These are phyloP conservation scores for Kockovaella imperatae DNA, from an alignment of 768 basidiomycete species.

Conservation along the genomic window DNA sequence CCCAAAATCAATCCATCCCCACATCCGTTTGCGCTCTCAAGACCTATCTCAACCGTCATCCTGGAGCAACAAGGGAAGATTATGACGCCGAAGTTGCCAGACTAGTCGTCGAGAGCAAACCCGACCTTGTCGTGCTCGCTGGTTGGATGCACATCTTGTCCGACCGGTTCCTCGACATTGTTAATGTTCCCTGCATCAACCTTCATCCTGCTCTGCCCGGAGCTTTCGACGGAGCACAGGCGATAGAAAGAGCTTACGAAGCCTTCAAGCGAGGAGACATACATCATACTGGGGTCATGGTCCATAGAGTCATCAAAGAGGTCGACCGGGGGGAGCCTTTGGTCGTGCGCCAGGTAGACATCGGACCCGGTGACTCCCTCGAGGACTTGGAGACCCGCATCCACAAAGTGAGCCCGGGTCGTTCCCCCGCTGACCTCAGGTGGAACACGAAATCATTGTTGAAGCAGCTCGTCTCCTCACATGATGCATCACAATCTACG, in stretches of 20 bases:
- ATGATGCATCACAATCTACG: not conserved
- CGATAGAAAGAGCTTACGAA: slow-evolving; percentile 79
- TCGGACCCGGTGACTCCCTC: slow-evolving; percentile 62
- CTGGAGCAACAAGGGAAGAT: slow-evolving; percentile 66
- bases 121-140: slow-evolving; percentile 86
- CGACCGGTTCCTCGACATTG: slow-evolving; percentile 65
- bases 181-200: slow-evolving; percentile 82
- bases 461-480: slow-evolving; percentile 56
- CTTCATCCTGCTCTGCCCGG: slow-evolving; percentile 93
- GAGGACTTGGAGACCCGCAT: slow-evolving; percentile 67
- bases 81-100: slow-evolving; percentile 77
- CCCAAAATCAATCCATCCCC: slow-evolving; percentile 57
- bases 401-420: slow-evolving; percentile 50
- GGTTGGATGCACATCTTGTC: slow-evolving; percentile 98
- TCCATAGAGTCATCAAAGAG: slow-evolving; percentile 84
- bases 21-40: slow-evolving; percentile 68
- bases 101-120: slow-evolving; percentile 56
- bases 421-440: slow-evolving; percentile 13
- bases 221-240: slow-evolving; percentile 90
- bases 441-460: slow-evolving; percentile 88
- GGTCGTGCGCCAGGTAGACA: slow-evolving; percentile 67
- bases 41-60: slow-evolving; percentile 67
- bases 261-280: slow-evolving; percentile 80
- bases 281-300: slow-evolving; percentile 73
- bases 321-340: slow-evolving; percentile 89